Evolutionary conservation across 495 filamentous ascomycete genomes (phyloP).

Genomic region (Pyrenula massariospora): DNA sequence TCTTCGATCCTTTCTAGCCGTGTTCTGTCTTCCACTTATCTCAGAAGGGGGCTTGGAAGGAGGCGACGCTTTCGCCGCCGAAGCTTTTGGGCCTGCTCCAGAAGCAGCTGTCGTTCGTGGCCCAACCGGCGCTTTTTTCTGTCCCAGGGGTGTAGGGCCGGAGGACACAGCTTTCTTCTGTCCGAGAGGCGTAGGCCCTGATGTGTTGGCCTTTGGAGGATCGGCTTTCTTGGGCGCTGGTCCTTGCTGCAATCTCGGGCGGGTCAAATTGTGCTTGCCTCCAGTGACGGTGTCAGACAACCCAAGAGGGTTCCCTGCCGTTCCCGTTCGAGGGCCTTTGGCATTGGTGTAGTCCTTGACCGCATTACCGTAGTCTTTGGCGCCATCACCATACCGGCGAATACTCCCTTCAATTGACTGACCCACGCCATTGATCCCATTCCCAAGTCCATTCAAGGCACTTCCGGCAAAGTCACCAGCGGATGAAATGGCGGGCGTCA

Average conservation of each 20-base stretch:
- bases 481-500: constrained; percentile 6
- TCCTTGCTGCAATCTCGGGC: neutral
- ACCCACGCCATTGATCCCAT: constrained; percentile 24
- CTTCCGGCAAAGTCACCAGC: constrained; percentile 22
- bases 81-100: neutral
- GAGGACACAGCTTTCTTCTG: neutral
- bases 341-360: constrained; percentile 32
- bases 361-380: constrained; percentile 32
- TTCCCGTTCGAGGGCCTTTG: constrained; percentile 18
- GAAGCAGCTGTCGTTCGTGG: too few relatives aligned
- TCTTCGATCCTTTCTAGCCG: neutral
- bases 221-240: neutral
- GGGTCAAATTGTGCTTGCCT: neutral
- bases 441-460: constrained; percentile 19
- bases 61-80: neutral
- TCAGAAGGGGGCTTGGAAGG: neutral
- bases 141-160: neutral
- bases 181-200: neutral
- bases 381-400: constrained; percentile 25
- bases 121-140: neutral
- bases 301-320: constrained; percentile 28
- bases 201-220: neutral
- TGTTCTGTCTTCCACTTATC: neutral
- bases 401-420: constrained; percentile 24
- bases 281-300: constrained; percentile 5